Base-by-base conservation (phyloP, 371 early-diverging fungal species). In the Mucor indicus region DNA sequence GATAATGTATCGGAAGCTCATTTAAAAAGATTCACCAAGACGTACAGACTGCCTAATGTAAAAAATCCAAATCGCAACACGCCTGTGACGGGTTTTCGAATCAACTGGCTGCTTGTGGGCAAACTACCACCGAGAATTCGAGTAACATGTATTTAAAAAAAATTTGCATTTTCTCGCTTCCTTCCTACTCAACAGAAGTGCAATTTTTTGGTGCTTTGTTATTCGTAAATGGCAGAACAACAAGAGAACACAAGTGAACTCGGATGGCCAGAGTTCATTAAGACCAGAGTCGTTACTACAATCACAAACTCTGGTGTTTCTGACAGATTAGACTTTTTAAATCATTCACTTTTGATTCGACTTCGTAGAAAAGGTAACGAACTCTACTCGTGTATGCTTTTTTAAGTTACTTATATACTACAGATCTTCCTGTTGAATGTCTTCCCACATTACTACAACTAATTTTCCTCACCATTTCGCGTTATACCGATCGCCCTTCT, bases 401-500 rank as follows among this genome's bases (percentile, higher is more conserved):
- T 8, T 15, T 22, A 27, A 32, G 6, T 13, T 19, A 16, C 6
- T 13, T 3, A 19, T 17, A 13, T 19, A 11, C 1, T 47, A 17
- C 60, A 85, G 85, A 80, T 65, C 53, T 83, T 39, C 79, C 82
- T 20, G 67, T 70, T 9, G 78, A 83, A 60, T 50, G 63, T 24
- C 62, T 85, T 45, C 77, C 78, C 38, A 56, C 71, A 10, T 48
- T 85, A 33, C 60, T 85, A 36, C 76, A 74, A 38, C 54, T 81
- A 39, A 45, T 83, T 21, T 67, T 79, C 44, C 57, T 83, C 37
- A 78, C 83, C 33, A 78, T 81, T 57, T 60, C 83, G 20, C 83
- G 85, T 37, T 85, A 85, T 52, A 74, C 66, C 37, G 85, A 85
- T 53, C 74, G 81, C 45, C 58, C 68, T 24, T 85, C 83, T 13